Evolutionary conservation across 441 rosid genomes (phyloP), one percentile per base, ranked within the genome.

Genomic region (Gossypium aridum): DNA sequence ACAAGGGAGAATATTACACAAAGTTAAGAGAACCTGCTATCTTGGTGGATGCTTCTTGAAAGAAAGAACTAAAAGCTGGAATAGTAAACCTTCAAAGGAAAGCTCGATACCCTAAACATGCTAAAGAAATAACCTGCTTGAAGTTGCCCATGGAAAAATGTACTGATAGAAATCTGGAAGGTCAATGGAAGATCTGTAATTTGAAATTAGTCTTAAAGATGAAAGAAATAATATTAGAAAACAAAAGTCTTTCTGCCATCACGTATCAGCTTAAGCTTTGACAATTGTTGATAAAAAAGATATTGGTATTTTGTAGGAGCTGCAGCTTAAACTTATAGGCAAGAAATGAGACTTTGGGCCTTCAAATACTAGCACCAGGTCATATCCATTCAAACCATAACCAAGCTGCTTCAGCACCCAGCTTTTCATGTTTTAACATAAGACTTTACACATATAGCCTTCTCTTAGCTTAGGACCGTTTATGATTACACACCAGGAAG

Each of bases 381-480:
- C 39, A 26, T 53, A 53, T 53, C n/a, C 70, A 4, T 66, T 66
- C 19, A 66, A 43, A 65, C 54, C 20, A 65, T 43, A 1, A 10
- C 7, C 54, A 43, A 66, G n/a, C 43, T 53, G 16, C 73, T 69
- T 69, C 72, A 26, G 25, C 25, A 69, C 10, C 47, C 22, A 53
- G 47, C 73, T 26, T 70, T 70, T 28, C 14, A 70, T 16, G 43
- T 53, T 28, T 26, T 28, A 70, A 28, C 47, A 70, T 70, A 70
- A 53, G 47, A 53, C 47, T 49, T 23, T 31, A 17, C 51, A 3
- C 54, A 37, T 9, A 12, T 14, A 56, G 54, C 20, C 13, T 34
- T 56, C n/a, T 20, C 43, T 23, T 70, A 17, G 7, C 39, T 55
- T 34, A 20, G 64, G 28, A 17, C 53, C 14, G 13, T 53, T 14